Percentiles rank a stretch among this genome's conserved stretches.
phyloP scores from a whole-genome alignment of 257 asterid genomes.

The Scutellaria barbata region DNA sequence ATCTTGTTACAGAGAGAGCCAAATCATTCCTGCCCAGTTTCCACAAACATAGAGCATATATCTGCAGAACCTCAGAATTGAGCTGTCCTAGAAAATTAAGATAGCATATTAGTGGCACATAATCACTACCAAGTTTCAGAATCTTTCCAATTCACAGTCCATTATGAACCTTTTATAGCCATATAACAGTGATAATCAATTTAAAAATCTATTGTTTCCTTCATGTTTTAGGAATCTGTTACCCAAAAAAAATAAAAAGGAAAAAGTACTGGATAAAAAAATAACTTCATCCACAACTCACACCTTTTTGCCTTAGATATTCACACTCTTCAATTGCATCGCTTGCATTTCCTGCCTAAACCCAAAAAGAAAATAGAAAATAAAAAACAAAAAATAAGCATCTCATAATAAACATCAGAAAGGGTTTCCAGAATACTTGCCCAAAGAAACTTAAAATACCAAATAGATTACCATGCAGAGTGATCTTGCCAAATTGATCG shows the following conservation, averaged over 20 bases:
- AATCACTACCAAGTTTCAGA: slow-evolving; percentile 21
- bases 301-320: slow-evolving; percentile 71
- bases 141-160: slow-evolving; percentile 16
- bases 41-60: slow-evolving; percentile 86
- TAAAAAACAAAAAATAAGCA: slow-evolving; percentile 34
- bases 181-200: background rate
- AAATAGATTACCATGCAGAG: slow-evolving; percentile 72
- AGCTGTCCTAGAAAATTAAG: slow-evolving; percentile 76
- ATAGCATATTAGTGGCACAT: slow-evolving; percentile 31
- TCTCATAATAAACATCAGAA: slow-evolving; percentile 22
- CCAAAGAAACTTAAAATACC: slow-evolving; percentile 13
- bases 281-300: slow-evolving; percentile 37
- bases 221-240: slow-evolving; percentile 25
- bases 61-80: slow-evolving; percentile 68
- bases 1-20: slow-evolving; percentile 67
- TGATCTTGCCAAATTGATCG: slow-evolving; percentile 84
- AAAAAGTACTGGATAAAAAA: slow-evolving; percentile 16
- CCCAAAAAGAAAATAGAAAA: slow-evolving; percentile 18
- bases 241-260: slow-evolving; percentile 1
- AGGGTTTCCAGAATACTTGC: slow-evolving; percentile 20
- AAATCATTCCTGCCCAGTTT: slow-evolving; percentile 72
- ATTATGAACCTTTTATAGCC: slow-evolving; percentile 13
- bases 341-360: slow-evolving; percentile 76
- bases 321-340: slow-evolving; percentile 86
- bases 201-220: background rate